These are phyloP conservation scores for Plantago coronopus DNA, from an alignment of 305 asterid genomes.

Conservation along the genomic window DNA sequence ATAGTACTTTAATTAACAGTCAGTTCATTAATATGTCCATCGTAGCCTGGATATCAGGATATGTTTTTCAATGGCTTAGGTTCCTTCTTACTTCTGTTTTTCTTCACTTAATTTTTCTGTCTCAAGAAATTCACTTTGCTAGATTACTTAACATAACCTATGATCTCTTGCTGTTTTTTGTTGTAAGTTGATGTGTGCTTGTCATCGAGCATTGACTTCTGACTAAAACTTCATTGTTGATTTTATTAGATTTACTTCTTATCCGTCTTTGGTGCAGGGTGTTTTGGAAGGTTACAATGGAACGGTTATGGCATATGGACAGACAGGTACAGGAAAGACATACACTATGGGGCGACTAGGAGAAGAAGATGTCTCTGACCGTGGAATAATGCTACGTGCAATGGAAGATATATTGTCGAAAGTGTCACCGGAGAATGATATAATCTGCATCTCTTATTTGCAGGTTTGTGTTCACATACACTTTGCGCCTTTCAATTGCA, in stretches of 20 bases:
- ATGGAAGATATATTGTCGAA: constrained; percentile 94
- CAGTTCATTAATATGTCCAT: no score
- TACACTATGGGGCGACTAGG: constrained; percentile 94
- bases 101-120: no score
- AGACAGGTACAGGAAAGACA: constrained; percentile 98
- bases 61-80: no score
- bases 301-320: constrained; percentile 99
- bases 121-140: no score
- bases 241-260: constrained; percentile 19
- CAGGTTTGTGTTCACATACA: constrained; percentile 47
- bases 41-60: no score
- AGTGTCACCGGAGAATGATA: constrained; percentile 68
- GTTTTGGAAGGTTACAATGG: constrained; percentile 98
- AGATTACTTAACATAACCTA: no score
- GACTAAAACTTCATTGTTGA: constrained; percentile 8
- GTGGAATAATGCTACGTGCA: constrained; percentile 99
- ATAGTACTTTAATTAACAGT: no score
- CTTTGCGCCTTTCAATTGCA: neutral
- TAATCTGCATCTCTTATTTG: constrained; percentile 78
- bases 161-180: no score
- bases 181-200: no score
- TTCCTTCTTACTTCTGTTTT: no score
- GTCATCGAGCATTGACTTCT: neutral
- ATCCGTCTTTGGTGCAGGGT: constrained; percentile 38
- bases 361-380: constrained; percentile 94